Conservation (phyloP, 257 asterid genomes). For the Ajuga chamaepitys region DNA sequence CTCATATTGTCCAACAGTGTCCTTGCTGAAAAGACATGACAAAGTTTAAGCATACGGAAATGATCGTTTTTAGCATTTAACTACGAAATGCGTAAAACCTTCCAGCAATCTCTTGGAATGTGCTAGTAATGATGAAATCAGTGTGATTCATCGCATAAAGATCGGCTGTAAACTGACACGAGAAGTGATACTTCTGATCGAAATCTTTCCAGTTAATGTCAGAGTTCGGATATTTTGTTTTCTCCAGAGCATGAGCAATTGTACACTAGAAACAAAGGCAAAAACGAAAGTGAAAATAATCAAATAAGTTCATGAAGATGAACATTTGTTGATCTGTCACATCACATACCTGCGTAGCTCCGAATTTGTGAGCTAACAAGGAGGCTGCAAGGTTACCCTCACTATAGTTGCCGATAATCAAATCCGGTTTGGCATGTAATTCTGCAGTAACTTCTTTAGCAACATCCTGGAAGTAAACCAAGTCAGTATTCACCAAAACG, state of each 20-base stretch:
- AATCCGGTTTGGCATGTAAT: slow-evolving; percentile 77
- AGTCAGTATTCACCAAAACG: too few species aligned
- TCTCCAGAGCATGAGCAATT: slow-evolving; percentile 94
- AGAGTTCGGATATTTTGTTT: slow-evolving; percentile 90
- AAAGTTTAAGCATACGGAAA: neutral
- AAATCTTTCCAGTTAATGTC: slow-evolving; percentile 71
- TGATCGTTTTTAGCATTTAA: neutral
- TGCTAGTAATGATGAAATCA: slow-evolving; percentile 95
- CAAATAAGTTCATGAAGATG: neutral
- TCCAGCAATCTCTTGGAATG: slow-evolving; percentile 98
- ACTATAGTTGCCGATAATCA: slow-evolving; percentile 90
- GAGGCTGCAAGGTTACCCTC: slow-evolving; percentile 98
- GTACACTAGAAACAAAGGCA: slow-evolving; percentile 50
- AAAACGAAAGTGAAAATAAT: too few species aligned
- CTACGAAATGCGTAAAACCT: slow-evolving; percentile 31
- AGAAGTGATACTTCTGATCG: slow-evolving; percentile 91
- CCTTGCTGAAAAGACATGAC: slow-evolving; percentile 49
- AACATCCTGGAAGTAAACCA: too few species aligned
- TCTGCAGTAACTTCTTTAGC: slow-evolving; percentile 75
- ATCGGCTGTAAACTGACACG: slow-evolving; percentile 95
- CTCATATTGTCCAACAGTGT: slow-evolving; percentile 96
- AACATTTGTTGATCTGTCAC: neutral
- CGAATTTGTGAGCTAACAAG: slow-evolving; percentile 81
- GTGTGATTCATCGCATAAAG: slow-evolving; percentile 97
- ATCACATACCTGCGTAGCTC: slow-evolving; percentile 78